A percentile compares a stretch with the other conserved stretches of the same genome.
These are phyloP conservation scores for Leptographium flavum DNA, from an alignment of 2,329 filamentous ascomycete genomes.

Conservation along the genomic window DNA sequence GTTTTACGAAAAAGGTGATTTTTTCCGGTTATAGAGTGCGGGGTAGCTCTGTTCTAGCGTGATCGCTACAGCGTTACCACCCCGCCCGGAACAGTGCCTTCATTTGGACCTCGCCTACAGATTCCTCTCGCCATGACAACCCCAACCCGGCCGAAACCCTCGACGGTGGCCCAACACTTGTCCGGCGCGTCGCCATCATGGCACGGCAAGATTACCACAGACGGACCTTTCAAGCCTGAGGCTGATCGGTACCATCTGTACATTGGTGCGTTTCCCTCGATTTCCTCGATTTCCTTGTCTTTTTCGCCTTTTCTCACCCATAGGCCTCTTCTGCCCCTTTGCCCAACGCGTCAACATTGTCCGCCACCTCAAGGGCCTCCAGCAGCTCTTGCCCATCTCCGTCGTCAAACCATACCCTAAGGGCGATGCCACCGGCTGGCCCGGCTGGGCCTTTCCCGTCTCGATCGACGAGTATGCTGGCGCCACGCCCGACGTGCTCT, in stretches of 20 bases:
- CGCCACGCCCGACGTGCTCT: slow-evolving; percentile 46
- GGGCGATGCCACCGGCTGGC: slow-evolving; percentile 47
- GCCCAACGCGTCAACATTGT: slow-evolving; percentile 46
- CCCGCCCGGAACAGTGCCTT: too few species aligned
- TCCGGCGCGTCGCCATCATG: slow-evolving; percentile 13
- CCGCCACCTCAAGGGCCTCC: slow-evolving; percentile 41
- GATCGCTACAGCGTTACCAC: too few species aligned
- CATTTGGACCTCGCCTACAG: too few species aligned
- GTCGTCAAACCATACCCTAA: slow-evolving; percentile 54
- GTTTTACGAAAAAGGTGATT: too few species aligned
- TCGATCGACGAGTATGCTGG: slow-evolving; percentile 38
- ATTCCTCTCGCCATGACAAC: neutral
- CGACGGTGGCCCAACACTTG: slow-evolving; percentile 10
- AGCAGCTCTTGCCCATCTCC: slow-evolving; percentile 37
- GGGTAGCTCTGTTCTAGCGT: too few species aligned
- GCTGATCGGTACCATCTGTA: slow-evolving; percentile 15
- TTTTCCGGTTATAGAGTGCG: too few species aligned
- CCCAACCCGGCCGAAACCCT: neutral
- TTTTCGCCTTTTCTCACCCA: too few species aligned
- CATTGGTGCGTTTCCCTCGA: too few species aligned
- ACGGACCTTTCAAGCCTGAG: slow-evolving; percentile 14
- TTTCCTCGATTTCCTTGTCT: too few species aligned
- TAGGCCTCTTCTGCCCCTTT: slow-evolving; percentile 50
- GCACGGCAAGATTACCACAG: slow-evolving; percentile 15
- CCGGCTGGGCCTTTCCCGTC: slow-evolving; percentile 45